These are phyloP conservation scores for Fragilaria crotonensis DNA, from an alignment of 108 stramenopile genomes.

Conservation along the genomic window DNA sequence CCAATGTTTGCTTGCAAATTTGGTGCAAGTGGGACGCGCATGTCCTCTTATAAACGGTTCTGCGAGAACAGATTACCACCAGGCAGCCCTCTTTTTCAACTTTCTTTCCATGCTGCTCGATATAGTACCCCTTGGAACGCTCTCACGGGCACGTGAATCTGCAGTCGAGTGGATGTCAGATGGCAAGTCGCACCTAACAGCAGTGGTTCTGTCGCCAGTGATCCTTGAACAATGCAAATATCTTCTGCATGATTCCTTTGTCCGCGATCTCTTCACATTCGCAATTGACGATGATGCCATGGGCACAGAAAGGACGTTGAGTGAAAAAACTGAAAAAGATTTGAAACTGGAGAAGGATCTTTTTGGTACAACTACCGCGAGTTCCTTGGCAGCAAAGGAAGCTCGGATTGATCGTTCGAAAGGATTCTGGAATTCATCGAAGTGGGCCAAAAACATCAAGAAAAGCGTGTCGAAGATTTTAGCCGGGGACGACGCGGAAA, in stretches of 20 bases:
- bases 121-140: constrained; percentile 60
- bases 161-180: constrained; percentile 76
- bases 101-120: constrained; percentile 62
- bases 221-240: constrained; percentile 67
- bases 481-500: constrained; percentile 4
- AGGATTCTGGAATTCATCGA: constrained; percentile 68
- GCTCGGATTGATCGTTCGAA: constrained; percentile 64
- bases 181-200: constrained; percentile 57
- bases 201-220: constrained; percentile 59
- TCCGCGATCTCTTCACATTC: constrained; percentile 52
- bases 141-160: constrained; percentile 46
- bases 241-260: constrained; percentile 51
- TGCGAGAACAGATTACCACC: constrained; percentile 31
- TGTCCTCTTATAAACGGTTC: constrained; percentile 46
- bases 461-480: constrained; percentile 34
- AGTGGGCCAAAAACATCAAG: constrained; percentile 64
- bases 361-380: constrained; percentile 36
- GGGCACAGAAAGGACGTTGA: constrained; percentile 35
- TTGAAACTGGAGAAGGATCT: constrained; percentile 65
- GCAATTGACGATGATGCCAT: constrained; percentile 46
- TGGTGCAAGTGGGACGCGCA: constrained; percentile 49
- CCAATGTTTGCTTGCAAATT: constrained; percentile 64
- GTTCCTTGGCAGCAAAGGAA: constrained; percentile 71
- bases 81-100: constrained; percentile 45
- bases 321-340: constrained; percentile 66